Percentiles rank a stretch among this genome's conserved stretches.
Conservation (phyloP, 768 basidiomycete species). For the Glaciozyma martinii region DNA sequence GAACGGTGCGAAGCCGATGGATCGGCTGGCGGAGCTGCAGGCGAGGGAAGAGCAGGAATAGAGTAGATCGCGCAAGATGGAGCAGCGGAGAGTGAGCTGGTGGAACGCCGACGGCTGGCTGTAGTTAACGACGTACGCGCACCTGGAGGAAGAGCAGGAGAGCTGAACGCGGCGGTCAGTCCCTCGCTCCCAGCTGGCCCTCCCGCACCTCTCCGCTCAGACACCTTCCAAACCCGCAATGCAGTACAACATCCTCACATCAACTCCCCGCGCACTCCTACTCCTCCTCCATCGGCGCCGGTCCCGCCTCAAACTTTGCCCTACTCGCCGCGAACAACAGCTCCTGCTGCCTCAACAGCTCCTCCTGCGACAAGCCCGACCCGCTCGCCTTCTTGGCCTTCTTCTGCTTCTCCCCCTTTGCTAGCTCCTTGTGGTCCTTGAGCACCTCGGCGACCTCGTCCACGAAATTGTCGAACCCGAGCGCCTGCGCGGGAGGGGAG, state of each 20-base stretch:
- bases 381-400: slow-evolving; percentile 71
- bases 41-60: neutral
- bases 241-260: too few species aligned
- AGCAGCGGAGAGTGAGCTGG: too few species aligned
- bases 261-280: too few species aligned
- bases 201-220: neutral
- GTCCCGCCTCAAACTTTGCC: slow-evolving; percentile 39
- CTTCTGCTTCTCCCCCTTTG: slow-evolving; percentile 80
- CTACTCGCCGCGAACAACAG: slow-evolving; percentile 85
- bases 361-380: slow-evolving; percentile 82
- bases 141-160: neutral
- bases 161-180: too few species aligned
- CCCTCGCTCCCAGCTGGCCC: neutral
- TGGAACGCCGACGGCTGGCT: too few species aligned
- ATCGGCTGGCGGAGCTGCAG: slow-evolving; percentile 20
- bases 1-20: slow-evolving; percentile 60
- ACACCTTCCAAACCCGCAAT: too few species aligned
- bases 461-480: slow-evolving; percentile 87
- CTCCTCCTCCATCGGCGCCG: too few species aligned
- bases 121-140: neutral
- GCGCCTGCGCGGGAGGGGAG: slow-evolving; percentile 48
- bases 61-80: neutral
- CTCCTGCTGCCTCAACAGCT: slow-evolving; percentile 78
- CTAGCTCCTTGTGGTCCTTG: slow-evolving; percentile 91
- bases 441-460: slow-evolving; percentile 83